A percentile compares a stretch with the other conserved stretches of the same genome.
Evolutionary conservation across 208 protist genomes (phyloP).

Genomic region (Strigomonas oncopelti): DNA sequence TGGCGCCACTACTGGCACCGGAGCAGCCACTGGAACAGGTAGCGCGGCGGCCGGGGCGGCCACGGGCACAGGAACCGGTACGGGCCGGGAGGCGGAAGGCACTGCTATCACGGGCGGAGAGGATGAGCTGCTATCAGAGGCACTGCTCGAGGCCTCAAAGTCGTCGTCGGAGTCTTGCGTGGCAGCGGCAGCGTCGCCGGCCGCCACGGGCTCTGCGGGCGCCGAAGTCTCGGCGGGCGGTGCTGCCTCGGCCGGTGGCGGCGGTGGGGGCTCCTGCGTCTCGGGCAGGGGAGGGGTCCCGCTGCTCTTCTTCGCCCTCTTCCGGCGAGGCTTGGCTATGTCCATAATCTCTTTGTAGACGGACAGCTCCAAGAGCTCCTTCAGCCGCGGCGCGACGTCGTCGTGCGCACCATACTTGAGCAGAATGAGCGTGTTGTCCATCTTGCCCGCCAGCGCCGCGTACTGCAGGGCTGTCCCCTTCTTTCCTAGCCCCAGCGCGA

Average conservation of each 20-base stretch:
- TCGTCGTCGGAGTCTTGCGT: neutral
- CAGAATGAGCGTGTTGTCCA: slow-evolving; percentile 79
- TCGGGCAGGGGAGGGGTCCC: neutral
- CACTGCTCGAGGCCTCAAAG: neutral
- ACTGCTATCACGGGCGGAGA: too few species aligned
- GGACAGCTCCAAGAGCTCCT: slow-evolving; percentile 45
- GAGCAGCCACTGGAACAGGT: neutral
- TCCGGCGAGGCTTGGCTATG: slow-evolving; percentile 20
- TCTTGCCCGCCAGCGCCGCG: slow-evolving; percentile 58
- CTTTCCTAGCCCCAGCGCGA: slow-evolving; percentile 64
- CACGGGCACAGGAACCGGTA: too few species aligned
- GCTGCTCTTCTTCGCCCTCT: slow-evolving; percentile 8
- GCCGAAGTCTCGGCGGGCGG: neutral
- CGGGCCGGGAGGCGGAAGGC: too few species aligned
- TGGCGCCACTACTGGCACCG: neutral
- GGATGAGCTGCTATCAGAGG: neutral
- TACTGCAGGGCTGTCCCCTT: slow-evolving; percentile 81
- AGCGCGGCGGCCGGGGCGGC: too few species aligned
- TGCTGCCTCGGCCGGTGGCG: neutral
- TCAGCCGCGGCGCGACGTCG: slow-evolving; percentile 33
- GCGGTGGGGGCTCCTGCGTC: neutral
- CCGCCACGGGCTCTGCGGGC: neutral
- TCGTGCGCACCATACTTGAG: slow-evolving; percentile 57
- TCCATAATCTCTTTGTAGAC: slow-evolving; percentile 22
- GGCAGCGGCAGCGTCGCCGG: neutral